Conservation (phyloP, 805 yeast species). For the Helenozyma baotianmanensis region DNA sequence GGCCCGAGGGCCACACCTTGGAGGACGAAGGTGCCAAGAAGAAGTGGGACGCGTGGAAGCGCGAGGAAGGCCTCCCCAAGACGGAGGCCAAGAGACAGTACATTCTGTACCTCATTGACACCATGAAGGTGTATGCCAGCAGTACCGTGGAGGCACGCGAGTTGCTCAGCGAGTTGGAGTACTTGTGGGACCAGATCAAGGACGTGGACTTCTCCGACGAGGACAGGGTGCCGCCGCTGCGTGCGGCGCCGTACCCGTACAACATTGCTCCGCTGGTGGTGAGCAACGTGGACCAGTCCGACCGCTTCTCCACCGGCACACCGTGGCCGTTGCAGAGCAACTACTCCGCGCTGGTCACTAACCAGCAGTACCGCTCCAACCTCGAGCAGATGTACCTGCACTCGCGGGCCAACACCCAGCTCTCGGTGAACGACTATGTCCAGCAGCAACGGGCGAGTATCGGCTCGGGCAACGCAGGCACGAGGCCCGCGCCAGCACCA, state of each 20-base stretch:
- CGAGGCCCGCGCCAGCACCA: not conserved
- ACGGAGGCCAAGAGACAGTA: constrained; percentile 74
- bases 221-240: constrained; percentile 11
- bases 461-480: not conserved
- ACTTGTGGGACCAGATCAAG: constrained; percentile 69
- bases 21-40: constrained; percentile 66
- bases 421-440: constrained; percentile 33
- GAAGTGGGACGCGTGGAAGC: constrained; percentile 85
- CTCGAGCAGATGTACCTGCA: constrained; percentile 42
- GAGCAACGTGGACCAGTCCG: constrained; percentile 22
- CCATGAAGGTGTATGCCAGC: constrained; percentile 67
- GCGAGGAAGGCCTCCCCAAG: constrained; percentile 60
- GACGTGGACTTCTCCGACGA: constrained; percentile 37
- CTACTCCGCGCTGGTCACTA: constrained; percentile 22
- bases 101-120: constrained; percentile 62
- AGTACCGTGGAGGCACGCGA: constrained; percentile 65
- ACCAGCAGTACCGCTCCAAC: constrained; percentile 29
- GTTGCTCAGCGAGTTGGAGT: constrained; percentile 62
- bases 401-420: constrained; percentile 35
- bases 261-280: constrained; percentile 13
- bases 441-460: constrained; percentile 20
- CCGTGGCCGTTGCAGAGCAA: constrained; percentile 30
- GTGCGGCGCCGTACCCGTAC: constrained; percentile 3
- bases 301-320: constrained; percentile 33
- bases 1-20: constrained; percentile 56